These are phyloP conservation scores for Trichocladium antarcticum DNA, from an alignment of 495 filamentous ascomycete species.

Conservation along the genomic window DNA sequence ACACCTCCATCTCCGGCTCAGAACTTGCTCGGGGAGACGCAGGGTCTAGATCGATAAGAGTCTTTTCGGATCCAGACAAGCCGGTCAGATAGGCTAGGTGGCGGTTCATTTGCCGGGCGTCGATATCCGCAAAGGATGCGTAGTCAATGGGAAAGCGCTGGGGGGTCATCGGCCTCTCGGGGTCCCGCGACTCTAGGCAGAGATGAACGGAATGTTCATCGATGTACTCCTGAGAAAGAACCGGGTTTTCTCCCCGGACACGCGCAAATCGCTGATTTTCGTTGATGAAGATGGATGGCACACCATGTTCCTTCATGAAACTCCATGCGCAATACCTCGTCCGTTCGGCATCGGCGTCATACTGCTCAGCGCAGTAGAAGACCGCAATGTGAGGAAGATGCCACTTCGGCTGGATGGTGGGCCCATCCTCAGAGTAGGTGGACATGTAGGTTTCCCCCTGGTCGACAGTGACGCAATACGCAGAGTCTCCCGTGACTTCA, in stretches of 20 bases:
- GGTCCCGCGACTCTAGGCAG: conserved; percentile 53
- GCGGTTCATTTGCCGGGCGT: conserved; percentile 61
- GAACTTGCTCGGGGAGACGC: background rate
- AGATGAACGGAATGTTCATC: conserved; percentile 46
- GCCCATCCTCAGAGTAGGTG: conserved; percentile 14
- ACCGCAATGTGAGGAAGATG: conserved; percentile 60
- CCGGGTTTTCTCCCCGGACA: conserved; percentile 17
- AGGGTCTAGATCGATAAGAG: background rate
- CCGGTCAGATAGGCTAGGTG: conserved; percentile 59
- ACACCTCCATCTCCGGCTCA: background rate
- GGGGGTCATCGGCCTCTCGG: conserved; percentile 40
- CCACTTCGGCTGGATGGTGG: conserved; percentile 44
- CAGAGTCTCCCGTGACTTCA: conserved; percentile 14
- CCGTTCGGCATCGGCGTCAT: conserved; percentile 36
- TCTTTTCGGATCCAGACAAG: conserved; percentile 24
- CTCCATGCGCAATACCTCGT: conserved; percentile 45
- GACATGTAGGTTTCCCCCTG: conserved; percentile 38
- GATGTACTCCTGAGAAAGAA: no score
- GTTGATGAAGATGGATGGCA: conserved; percentile 62
- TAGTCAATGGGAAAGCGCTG: conserved; percentile 60
- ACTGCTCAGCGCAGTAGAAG: conserved; percentile 50
- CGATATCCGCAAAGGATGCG: conserved; percentile 60
- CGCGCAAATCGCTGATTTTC: no score
- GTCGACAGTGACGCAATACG: conserved; percentile 46
- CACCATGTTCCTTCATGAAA: conserved; percentile 53